These are phyloP conservation scores for Citrus cavaleriei DNA, from an alignment of 345 rosid species.

Conservation along the genomic window DNA sequence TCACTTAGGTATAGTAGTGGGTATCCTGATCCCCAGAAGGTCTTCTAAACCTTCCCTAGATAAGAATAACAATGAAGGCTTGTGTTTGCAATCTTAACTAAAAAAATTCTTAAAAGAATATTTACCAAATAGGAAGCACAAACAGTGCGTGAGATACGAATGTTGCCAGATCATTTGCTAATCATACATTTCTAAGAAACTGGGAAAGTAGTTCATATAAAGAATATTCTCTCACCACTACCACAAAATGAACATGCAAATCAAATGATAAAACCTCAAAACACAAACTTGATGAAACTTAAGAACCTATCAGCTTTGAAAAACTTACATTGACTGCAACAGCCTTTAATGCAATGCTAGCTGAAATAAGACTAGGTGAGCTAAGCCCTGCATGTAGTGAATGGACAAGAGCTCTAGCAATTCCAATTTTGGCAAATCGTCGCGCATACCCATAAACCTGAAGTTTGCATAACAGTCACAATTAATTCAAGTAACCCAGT, in stretches of 20 bases:
- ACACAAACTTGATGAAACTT: not conserved
- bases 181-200: not conserved
- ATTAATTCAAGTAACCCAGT: not conserved
- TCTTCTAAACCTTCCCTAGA: not conserved
- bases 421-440: conserved; percentile 77
- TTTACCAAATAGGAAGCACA: not conserved
- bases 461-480: not conserved
- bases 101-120: too few species aligned
- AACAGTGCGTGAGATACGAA: not conserved
- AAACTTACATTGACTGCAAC: conserved; percentile 83
- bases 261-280: not conserved
- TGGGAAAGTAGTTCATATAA: not conserved
- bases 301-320: not conserved
- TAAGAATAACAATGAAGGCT: not conserved
- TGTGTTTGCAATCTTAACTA: too few species aligned
- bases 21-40: not conserved
- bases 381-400: conserved; percentile 67
- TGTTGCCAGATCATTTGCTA: not conserved
- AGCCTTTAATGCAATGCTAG: conserved; percentile 70
- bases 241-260: not conserved
- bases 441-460: conserved; percentile 97
- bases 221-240: not conserved
- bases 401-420: conserved; percentile 63
- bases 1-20: not conserved
- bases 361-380: conserved; percentile 73